Evolutionary conservation across 208 protist genomes (phyloP).

Genomic region (Vickermania ingenoplastis): DNA sequence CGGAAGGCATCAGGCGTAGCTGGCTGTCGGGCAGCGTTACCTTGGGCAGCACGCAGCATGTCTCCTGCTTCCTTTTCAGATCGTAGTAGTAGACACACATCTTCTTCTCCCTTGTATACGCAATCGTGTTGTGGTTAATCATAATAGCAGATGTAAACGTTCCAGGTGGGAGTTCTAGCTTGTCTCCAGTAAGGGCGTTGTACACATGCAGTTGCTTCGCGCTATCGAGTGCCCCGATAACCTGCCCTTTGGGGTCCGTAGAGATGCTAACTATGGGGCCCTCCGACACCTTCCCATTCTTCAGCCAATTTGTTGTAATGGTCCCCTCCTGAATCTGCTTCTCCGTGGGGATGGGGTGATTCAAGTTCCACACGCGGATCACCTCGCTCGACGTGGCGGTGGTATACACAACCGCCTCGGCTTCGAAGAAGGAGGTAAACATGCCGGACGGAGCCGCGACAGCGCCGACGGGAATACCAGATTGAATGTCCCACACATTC

Average conservation of each 20-base stretch:
- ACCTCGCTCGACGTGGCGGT: conserved; percentile 35
- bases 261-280: conserved; percentile 23
- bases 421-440: conserved; percentile 43
- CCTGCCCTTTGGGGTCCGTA: conserved; percentile 20
- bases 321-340: conserved; percentile 32
- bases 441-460: conserved; percentile 33
- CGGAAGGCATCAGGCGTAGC: conserved; percentile 9
- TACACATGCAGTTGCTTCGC: conserved; percentile 11
- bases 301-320: conserved; percentile 40
- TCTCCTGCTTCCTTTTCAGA: not conserved
- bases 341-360: conserved; percentile 37
- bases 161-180: conserved; percentile 16
- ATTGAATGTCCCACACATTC: conserved; percentile 49
- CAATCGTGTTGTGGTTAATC: conserved; percentile 23
- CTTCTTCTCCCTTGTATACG: conserved; percentile 15
- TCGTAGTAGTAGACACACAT: conserved; percentile 12
- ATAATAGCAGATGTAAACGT: conserved; percentile 18
- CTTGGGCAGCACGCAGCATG: conserved; percentile 11
- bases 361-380: conserved; percentile 43
- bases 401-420: conserved; percentile 30
- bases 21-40: conserved; percentile 5
- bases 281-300: conserved; percentile 53
- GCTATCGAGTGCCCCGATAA: conserved; percentile 16
- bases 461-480: conserved; percentile 29
- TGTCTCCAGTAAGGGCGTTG: conserved; percentile 3